Conservation (phyloP, 2,329 filamentous ascomycete species). For the Trichoderma atroviride region DNA sequence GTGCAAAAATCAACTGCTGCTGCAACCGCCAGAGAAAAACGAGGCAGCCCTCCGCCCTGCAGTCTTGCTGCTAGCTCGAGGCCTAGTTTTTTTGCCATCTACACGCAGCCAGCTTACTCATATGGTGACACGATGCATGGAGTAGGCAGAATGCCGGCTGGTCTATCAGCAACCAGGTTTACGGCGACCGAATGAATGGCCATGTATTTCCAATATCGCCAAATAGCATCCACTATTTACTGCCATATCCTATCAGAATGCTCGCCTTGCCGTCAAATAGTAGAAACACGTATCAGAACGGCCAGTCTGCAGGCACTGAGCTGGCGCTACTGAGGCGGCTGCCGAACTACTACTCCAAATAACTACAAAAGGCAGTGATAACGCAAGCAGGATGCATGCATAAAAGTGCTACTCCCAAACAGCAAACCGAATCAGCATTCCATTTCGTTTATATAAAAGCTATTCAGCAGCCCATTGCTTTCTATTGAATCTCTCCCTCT, state of each 20-base stretch:
- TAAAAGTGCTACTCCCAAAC: neutral
- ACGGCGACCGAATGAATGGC: neutral
- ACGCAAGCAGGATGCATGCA: slow-evolving; percentile 13
- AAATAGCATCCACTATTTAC: neutral
- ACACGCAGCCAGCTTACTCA: neutral
- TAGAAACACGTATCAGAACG: neutral
- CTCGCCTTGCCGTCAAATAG: neutral
- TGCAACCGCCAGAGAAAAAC: neutral
- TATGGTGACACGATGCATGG: slow-evolving; percentile 1
- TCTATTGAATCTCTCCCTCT: too few species aligned
- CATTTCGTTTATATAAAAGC: neutral
- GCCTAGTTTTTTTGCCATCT: neutral
- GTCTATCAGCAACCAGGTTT: slow-evolving; percentile 5
- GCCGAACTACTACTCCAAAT: neutral
- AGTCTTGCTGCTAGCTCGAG: neutral
- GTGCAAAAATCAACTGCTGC: neutral
- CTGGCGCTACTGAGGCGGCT: neutral
- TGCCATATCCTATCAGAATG: neutral
- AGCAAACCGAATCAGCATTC: neutral
- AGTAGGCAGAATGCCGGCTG: neutral
- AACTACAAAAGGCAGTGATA: slow-evolving; percentile 3
- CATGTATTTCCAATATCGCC: neutral
- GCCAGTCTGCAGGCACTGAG: neutral
- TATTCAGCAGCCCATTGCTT: neutral
- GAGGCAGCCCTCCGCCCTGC: neutral